Percentiles rank a stretch among this genome's conserved stretches.
Conservation (phyloP, 2,329 filamentous ascomycete genomes). For the Zasmidium cellare region DNA sequence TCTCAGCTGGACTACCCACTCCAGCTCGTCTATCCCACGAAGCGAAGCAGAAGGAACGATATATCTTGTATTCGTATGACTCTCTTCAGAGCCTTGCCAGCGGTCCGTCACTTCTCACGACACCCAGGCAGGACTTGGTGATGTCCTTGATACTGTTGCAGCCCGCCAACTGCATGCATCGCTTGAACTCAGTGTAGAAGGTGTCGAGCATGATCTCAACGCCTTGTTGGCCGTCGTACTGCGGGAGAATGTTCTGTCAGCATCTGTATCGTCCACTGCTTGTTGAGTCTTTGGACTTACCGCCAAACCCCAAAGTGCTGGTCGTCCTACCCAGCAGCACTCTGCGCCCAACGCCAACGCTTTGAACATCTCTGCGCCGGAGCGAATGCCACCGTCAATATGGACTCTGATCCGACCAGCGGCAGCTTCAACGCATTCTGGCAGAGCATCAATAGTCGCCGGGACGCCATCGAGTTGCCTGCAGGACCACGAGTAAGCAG, state of each 20-base stretch:
- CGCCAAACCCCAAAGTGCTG: slow-evolving; percentile 53
- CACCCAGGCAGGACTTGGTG: slow-evolving; percentile 32
- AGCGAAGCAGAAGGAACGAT: not conserved
- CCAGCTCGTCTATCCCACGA: too few species aligned
- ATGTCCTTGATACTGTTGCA: slow-evolving; percentile 38
- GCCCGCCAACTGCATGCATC: slow-evolving; percentile 40
- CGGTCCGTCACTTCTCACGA: slow-evolving; percentile 33
- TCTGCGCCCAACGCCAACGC: slow-evolving; percentile 54
- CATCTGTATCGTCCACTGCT: not conserved
- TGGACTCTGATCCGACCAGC: slow-evolving; percentile 57
- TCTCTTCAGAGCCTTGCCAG: slow-evolving; percentile 33
- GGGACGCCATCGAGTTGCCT: slow-evolving; percentile 59
- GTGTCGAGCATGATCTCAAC: slow-evolving; percentile 47
- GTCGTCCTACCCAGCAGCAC: slow-evolving; percentile 51
- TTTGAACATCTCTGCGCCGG: slow-evolving; percentile 59
- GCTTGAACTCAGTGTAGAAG: slow-evolving; percentile 37
- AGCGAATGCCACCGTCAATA: slow-evolving; percentile 61
- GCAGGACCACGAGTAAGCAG: slow-evolving; percentile 34
- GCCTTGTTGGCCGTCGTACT: slow-evolving; percentile 39
- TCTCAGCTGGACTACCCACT: too few species aligned
- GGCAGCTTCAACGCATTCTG: slow-evolving; percentile 40
- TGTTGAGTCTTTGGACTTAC: not conserved
- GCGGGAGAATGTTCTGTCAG: not conserved
- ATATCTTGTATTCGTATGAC: not conserved
- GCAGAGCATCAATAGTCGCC: slow-evolving; percentile 52